Conservation (phyloP, 345 rosid species). For the Noccaea bulbosa region DNA sequence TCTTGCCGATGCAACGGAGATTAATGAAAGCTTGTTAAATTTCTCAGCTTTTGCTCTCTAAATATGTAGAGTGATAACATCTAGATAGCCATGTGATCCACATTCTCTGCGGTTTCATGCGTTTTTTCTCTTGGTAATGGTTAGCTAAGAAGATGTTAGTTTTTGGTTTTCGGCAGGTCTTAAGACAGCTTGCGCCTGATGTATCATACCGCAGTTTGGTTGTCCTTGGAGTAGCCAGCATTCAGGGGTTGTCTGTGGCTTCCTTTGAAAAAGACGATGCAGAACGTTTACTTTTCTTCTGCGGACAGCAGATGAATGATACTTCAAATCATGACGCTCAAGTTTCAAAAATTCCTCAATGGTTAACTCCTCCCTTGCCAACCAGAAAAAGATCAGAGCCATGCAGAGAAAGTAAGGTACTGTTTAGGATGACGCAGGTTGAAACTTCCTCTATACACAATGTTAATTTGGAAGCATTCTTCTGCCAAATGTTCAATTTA, state of each 20-base stretch:
- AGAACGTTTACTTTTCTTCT: conserved; percentile 86
- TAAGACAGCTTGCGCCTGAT: conserved; percentile 97
- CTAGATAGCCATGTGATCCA: conserved; percentile 21
- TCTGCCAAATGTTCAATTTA: too few relatives aligned
- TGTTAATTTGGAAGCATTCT: conserved; percentile 4
- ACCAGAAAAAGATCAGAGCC: conserved; percentile 66
- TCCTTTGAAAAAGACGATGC: conserved; percentile 98
- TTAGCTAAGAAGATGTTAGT: conserved; percentile 15
- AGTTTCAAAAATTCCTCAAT: conserved; percentile 58
- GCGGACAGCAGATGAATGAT: conserved; percentile 55
- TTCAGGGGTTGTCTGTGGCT: conserved; percentile 96
- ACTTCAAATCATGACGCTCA: conserved; percentile 38
- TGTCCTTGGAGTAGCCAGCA: conserved; percentile 90
- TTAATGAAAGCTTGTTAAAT: neutral
- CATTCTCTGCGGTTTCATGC: conserved; percentile 18
- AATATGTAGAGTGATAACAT: conserved; percentile 14
- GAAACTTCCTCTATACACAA: conserved; percentile 5
- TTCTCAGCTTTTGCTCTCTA: neutral
- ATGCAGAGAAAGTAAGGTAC: conserved; percentile 56
- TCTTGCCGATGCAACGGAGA: neutral
- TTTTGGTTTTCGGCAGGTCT: conserved; percentile 54
- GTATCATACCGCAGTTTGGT: conserved; percentile 85
- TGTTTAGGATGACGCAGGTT: conserved; percentile 25
- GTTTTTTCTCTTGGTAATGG: conserved; percentile 12
- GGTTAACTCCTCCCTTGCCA: conserved; percentile 90